Conservation (phyloP, 1,284 basidiomycete genomes). For the Thecaphora frezii region DNA sequence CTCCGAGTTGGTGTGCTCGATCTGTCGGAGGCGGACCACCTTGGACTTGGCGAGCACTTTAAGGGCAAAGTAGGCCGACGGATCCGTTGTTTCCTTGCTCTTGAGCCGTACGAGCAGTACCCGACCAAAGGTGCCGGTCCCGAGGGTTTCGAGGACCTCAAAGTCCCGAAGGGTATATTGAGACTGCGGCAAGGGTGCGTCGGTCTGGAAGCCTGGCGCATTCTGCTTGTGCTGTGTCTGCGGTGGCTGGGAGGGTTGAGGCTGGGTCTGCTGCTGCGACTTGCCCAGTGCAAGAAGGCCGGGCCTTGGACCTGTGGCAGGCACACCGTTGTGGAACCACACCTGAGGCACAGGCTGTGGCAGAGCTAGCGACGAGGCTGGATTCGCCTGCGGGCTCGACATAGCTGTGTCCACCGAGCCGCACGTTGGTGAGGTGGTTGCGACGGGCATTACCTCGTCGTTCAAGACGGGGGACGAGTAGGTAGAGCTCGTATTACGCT, state of each 20-base stretch:
- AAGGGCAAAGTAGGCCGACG: conserved; percentile 61
- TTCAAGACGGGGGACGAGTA: too few species aligned
- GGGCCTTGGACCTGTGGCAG: neutral
- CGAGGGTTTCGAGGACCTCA: conserved; percentile 40
- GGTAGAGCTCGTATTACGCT: too few species aligned
- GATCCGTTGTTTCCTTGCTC: conserved; percentile 9
- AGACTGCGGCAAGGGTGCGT: neutral
- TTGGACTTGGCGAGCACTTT: conserved; percentile 65
- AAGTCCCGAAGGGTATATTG: conserved; percentile 30
- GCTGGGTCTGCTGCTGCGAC: neutral
- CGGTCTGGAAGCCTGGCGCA: neutral
- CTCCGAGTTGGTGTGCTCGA: conserved; percentile 66
- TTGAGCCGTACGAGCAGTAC: conserved; percentile 43
- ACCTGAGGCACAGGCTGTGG: neutral
- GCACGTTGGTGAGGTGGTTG: too few species aligned
- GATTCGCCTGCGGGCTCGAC: too few species aligned
- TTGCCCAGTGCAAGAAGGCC: too few species aligned
- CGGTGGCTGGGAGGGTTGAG: too few species aligned
- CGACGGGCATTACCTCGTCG: too few species aligned
- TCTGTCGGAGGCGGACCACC: conserved; percentile 64
- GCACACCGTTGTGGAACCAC: neutral
- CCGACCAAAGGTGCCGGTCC: conserved; percentile 52
- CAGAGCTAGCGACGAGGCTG: too few species aligned
- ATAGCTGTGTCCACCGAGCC: too few species aligned
- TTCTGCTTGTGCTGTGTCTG: neutral